Evolutionary conservation across 257 asterid genomes (phyloP), one percentile per base, ranked within the genome.

Genomic region (Parsonsia alboflavescens): DNA sequence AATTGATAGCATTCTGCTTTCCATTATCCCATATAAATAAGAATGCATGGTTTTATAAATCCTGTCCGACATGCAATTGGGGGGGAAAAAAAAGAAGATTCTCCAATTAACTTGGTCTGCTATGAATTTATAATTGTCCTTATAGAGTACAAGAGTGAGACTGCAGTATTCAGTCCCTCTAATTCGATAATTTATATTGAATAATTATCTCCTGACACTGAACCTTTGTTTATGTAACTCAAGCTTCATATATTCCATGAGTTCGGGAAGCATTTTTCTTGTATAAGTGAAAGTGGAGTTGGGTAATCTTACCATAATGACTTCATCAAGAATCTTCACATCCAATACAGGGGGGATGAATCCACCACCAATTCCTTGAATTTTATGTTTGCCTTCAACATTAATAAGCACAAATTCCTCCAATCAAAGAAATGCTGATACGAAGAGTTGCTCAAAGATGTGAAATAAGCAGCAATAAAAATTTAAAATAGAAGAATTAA

Each of bases 301-400:
- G 41, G 62, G 39, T 11, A 64, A 24, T 10, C 88, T 77, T 79
- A 85, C 89, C 62, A 77, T 75, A 70, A 85, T 66, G 41, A 85
- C 83, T 73, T 79, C 89, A 59, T 85, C 89, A 53, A 85, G 76
- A 45, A 85, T 41, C 72, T 67, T 78, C 46, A 74, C 28, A 70
- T 85, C 89, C 28, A 85, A 75, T 69, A 85, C 86, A 16, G 78
- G 61, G 30, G 84, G 81, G 73, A 85, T 74, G 68, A 82, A 75
- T 46, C 86, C 85, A 73, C 84, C 78, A 81, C 89, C 89, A 71
- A 85, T 80, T 17, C 89, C 89, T 78, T 85, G 89, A 70, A 85
- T 85, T n/a, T 85, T 76, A 64, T 85, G 89, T 0, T 44, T 75
- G 7, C 89, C 88, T 84, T 53, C 58, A 66, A 78, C 16, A 65